Base-by-base conservation (phyloP, 2,329 filamentous ascomycete genomes). In the Hymenoscyphus salicellus region DNA sequence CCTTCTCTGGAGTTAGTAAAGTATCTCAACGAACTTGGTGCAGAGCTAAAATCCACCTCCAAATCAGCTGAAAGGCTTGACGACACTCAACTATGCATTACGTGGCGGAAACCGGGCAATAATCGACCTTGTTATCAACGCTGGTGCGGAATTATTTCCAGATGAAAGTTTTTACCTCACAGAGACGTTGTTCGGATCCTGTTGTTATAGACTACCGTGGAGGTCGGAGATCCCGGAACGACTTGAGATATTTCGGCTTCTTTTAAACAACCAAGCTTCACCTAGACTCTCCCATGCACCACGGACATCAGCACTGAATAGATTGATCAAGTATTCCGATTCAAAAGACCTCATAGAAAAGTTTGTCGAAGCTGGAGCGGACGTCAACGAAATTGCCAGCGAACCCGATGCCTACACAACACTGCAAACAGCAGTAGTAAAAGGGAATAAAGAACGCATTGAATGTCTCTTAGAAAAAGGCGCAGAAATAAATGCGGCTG, bases 401-500 rank as follows among this genome's bases (percentile, higher is more conserved):
- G 16, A 32, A 11, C 20, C 23, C 23, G 2, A 56, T 56, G 52
- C 5, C 36, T 28, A 60, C 11, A 63, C 64, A 4, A 28, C 64
- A n/a, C 38, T 65, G 30, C 60, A 60, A 55, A 49, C 58, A 6
- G 58, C 55, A 32, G n/a, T 20, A 16, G 28, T 28, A 49, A 46
- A 61, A 28, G 43, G 58, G 16, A 57, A 49, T 38, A 43, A 17
- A 46, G 52, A 66, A 8, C 41, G 57, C 4, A 41, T 66, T 16
- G 32, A 61, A 14, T 32, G 55, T 16, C 59, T 66, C 7, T 57
- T 66, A 8, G 59, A 52, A 14, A 28, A 61, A 23, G 65, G 65
- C 30, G 63, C 65, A 33, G 60, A 67, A n/a, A 55, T 65, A 20
- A 67, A 67, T 59, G 55, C 63, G 6, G 49, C 60, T 8, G 6